Base-by-base conservation (phyloP, 345 rosid genomes). In the Eucalyptus pumila region DNA sequence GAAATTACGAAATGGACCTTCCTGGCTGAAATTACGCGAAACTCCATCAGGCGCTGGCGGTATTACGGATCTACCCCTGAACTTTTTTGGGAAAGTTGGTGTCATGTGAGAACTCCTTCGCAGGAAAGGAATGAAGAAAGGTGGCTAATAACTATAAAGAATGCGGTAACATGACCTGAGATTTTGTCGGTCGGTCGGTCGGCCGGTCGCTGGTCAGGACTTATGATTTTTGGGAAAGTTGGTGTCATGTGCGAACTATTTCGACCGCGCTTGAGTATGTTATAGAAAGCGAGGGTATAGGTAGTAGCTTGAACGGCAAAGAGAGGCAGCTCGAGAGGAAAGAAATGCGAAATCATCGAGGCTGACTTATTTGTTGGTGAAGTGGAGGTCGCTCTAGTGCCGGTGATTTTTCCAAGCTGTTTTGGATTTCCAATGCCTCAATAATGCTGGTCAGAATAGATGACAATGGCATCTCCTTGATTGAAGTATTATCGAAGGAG, bases 221-320 rank as follows among this genome's bases (percentile, higher is more conserved):
- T 6, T 15, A 0, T 0, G 40, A n/a, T 8, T n/a, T n/a, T 32
- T 8, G 9, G 40, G 21, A 15, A 67, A 67, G 42, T 37, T 7
- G 7, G 42, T 17, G 80, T 19, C 42, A 17, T 5, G 42, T 9
- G 7, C 9, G 44, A 69, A 69, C 9, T 34, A 1, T 67, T 62
- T 67, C 0, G 23, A 32, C 32, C 2, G 2, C 21, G 2, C 76
- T 30, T 1, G 10, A 3, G 3, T 65, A n/a, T n/a, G 72, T 14
- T 7, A 30, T 7, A 30, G n/a, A 65, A 30, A 14, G 72, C 16
- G 0, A 62, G 4, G 2, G 9, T 4, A 27, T 1, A 27, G 32
- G 1, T 27, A 30, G 5, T 14, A 30, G 34, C 32, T 62, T 30
- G 69, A 62, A 62, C 30, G 17, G 37, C 1, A 16, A 65, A n/a